Conservation (phyloP, 768 basidiomycete species). For the Trametes cingulata region DNA sequence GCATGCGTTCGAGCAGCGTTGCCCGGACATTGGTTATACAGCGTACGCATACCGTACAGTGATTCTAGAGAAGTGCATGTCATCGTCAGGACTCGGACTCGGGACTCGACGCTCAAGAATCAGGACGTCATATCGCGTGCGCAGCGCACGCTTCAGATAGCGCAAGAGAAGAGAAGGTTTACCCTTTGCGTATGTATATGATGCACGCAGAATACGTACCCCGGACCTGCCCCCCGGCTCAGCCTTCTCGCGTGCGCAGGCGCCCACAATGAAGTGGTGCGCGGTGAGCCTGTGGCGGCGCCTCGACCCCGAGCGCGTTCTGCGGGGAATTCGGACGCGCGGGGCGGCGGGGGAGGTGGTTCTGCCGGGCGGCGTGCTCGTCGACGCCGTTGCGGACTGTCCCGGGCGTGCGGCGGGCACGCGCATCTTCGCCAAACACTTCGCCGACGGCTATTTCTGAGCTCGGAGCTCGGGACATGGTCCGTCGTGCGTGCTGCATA, state of each 20-base stretch:
- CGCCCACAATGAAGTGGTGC: background rate
- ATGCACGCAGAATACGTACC: background rate
- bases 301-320: background rate
- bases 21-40: too few relatives aligned
- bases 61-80: too few relatives aligned
- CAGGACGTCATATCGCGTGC: conserved; percentile 1
- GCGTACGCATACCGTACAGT: too few relatives aligned
- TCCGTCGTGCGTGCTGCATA: too few relatives aligned
- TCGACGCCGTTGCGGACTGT: background rate
- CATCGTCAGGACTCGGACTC: too few relatives aligned
- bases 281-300: conserved; percentile 2
- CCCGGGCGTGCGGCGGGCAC: background rate
- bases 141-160: too few relatives aligned
- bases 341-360: background rate
- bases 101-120: too few relatives aligned
- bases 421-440: conserved; percentile 7
- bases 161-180: background rate
- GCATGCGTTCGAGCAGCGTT: background rate
- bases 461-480: background rate
- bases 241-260: background rate
- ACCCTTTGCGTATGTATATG: background rate
- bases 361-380: background rate
- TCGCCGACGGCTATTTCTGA: background rate
- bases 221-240: conserved; percentile 4
- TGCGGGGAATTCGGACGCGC: background rate